Percentiles rank a stretch among this genome's conserved stretches.
phyloP scores from a whole-genome alignment of 1,284 basidiomycete genomes.

The Microbotryum violaceum region DNA sequence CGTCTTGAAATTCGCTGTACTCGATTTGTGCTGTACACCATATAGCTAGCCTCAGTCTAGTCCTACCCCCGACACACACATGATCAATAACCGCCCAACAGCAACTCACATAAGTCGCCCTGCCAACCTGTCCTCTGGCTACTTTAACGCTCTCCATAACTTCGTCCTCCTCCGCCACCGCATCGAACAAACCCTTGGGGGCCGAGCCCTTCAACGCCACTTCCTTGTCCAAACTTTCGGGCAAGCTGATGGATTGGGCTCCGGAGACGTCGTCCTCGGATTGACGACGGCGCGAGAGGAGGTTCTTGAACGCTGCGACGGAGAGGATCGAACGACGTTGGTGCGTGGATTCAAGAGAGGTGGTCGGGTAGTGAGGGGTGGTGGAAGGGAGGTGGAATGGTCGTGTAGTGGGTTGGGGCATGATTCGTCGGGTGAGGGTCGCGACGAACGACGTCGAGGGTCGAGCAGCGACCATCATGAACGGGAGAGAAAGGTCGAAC shows the following conservation, averaged over 20 bases:
- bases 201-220: neutral
- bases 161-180: slow-evolving; percentile 12
- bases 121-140: slow-evolving; percentile 3
- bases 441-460: no score
- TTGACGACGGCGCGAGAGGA: slow-evolving; percentile 6
- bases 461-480: no score
- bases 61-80: no score
- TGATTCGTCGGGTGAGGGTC: no score
- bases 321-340: slow-evolving; percentile 17
- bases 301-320: slow-evolving; percentile 9
- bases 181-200: slow-evolving; percentile 20
- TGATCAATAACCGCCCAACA: no score
- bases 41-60: neutral
- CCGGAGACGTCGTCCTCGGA: neutral
- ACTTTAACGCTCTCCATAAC: slow-evolving; percentile 8
- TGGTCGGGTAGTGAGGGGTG: no score
- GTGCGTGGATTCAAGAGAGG: neutral
- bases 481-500: no score
- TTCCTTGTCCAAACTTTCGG: neutral
- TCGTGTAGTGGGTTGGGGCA: no score
- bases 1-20: slow-evolving; percentile 84
- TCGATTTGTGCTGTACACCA: slow-evolving; percentile 67
- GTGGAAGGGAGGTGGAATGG: no score
- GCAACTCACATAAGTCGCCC: slow-evolving; percentile 10
- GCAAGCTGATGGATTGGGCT: neutral